Conservation (phyloP, 1,284 basidiomycete species). For the Cryptococcus hybrid region DNA sequence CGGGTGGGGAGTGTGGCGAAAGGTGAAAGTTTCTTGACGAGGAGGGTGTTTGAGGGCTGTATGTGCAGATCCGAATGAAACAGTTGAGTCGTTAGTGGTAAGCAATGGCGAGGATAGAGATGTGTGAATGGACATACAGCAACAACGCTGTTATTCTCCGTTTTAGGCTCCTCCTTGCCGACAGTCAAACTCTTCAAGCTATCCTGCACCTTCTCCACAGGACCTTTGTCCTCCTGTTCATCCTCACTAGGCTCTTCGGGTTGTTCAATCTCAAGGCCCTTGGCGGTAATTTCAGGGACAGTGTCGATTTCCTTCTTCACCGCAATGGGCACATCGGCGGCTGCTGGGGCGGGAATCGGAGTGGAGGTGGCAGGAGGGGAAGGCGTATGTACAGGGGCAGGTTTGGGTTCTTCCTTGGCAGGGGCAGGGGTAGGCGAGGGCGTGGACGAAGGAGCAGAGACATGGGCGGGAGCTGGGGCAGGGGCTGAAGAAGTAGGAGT, state of each 20-base stretch:
- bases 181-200: background rate
- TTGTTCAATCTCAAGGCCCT: conserved; percentile 42
- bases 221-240: conserved; percentile 9
- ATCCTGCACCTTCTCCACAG: conserved; percentile 1
- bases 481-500: conserved; percentile 17
- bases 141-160: background rate
- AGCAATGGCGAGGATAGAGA: background rate
- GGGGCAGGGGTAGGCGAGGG: conserved; percentile 6
- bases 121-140: background rate
- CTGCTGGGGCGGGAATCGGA: conserved; percentile 5
- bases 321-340: conserved; percentile 10
- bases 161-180: background rate
- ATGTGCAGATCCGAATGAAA: background rate
- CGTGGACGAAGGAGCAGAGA: conserved; percentile 15
- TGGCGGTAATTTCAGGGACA: conserved; percentile 24
- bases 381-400: background rate
- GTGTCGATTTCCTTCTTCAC: conserved; percentile 17
- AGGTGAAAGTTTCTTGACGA: conserved; percentile 80
- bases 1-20: conserved; percentile 84
- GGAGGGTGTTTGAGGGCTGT: conserved; percentile 54
- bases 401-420: conserved; percentile 2
- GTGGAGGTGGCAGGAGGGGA: conserved; percentile 10
- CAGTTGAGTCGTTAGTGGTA: background rate
- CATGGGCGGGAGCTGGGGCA: background rate
- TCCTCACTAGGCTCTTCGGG: conserved; percentile 35